Evolutionary conservation across 805 yeast genomes (phyloP), one percentile per base, ranked within the genome.

Genomic region (Starmerella khaoyaiensis): DNA sequence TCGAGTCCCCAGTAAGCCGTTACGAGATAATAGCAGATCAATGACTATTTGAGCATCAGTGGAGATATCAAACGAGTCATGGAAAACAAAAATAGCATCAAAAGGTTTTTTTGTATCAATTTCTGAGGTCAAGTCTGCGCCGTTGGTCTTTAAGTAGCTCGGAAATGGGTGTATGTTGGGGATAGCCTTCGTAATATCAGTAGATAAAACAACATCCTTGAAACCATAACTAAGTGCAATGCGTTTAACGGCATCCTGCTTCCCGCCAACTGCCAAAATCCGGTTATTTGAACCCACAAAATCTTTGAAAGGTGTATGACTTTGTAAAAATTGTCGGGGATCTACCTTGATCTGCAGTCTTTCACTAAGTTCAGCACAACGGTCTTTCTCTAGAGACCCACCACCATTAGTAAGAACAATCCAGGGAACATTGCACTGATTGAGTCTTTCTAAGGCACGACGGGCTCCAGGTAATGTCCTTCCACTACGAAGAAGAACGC

Each of bases 291-390:
- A 64, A 21, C 68, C 69, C 11, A 76, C 79, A 53, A 82, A 65
- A 52, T 80, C 93, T 49, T 72, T 76, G 90, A 83, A 83, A 23
- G 95, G 95, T 1, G 95, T 83, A 59, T 83, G 94, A 44, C 94
- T 93, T 59, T 83, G 94, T 50, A 83, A 79, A 41, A 83, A 79
- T 61, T 83, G 94, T 37, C 74, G 82, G 30, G 74, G 73, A 10
- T 76, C 69, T 41, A 83, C 72, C 27, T 68, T 68, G 27, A 71
- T 60, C 16, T 66, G 70, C 45, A 83, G 65, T 46, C 82, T 62
- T 39, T 67, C 64, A 29, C 76, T 64, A 52, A 83, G 65, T 47
- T 81, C 90, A 39, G 67, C 69, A 33, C 87, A 79, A 49, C 95
- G 67, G 8, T 70, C 75, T 39, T 62, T 55, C 57, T 83, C 95